These are phyloP conservation scores for Rubroboletus satanas DNA, from an alignment of 768 basidiomycete species.

Conservation along the genomic window DNA sequence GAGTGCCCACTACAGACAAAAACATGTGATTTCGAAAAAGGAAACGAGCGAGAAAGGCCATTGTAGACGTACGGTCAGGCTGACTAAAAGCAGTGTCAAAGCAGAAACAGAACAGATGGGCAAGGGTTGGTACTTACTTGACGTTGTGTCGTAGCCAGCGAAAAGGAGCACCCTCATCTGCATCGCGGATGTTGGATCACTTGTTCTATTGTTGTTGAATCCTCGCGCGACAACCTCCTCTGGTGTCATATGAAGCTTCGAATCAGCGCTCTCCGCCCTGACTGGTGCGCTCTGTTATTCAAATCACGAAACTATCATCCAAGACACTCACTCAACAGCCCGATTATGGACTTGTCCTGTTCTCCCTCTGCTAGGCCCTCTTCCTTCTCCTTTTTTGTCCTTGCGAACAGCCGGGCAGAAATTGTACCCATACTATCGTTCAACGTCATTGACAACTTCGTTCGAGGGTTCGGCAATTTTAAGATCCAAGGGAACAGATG, in stretches of 20 bases:
- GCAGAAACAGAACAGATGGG: background rate
- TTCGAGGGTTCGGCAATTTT: constrained; percentile 31
- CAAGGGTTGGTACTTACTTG: constrained; percentile 22
- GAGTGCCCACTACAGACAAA: constrained; percentile 41
- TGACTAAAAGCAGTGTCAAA: constrained; percentile 13
- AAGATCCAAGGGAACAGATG: constrained; percentile 31
- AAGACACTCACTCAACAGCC: constrained; percentile 32
- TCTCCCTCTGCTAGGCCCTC: constrained; percentile 21
- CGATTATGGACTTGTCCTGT: constrained; percentile 37
- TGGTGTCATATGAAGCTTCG: constrained; percentile 31
- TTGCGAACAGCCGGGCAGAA: constrained; percentile 32
- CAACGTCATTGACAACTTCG: constrained; percentile 25
- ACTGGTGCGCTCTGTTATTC: constrained; percentile 21
- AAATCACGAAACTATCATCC: background rate
- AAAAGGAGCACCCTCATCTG: constrained; percentile 38
- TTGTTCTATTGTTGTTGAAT: background rate
- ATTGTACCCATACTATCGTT: constrained; percentile 31
- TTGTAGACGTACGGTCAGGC: constrained; percentile 18
- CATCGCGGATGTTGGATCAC: background rate
- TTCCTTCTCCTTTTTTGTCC: constrained; percentile 33
- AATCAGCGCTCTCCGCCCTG: constrained; percentile 34
- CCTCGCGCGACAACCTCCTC: constrained; percentile 38
- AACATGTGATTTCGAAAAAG: background rate
- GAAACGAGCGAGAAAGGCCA: background rate
- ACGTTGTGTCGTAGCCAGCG: constrained; percentile 42